phyloP scores from a whole-genome alignment of 805 yeast genomes.

The Barnettozyma botsteinii region DNA sequence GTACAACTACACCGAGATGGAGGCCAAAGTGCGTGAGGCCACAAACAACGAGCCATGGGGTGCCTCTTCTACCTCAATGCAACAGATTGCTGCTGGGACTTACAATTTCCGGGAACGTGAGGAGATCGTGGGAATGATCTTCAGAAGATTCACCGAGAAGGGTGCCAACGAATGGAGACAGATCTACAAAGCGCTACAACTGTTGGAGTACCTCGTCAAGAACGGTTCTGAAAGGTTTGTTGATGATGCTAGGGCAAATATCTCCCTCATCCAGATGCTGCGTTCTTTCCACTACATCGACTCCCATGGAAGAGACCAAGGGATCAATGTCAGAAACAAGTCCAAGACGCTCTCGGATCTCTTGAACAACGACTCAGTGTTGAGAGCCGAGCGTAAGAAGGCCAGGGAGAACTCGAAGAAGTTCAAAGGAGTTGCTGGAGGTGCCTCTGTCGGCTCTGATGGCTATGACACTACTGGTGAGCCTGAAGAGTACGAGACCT shows the following conservation, averaged over 20 bases:
- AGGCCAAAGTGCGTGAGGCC: conserved; percentile 93
- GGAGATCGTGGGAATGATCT: conserved; percentile 70
- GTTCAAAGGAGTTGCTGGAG: conserved; percentile 75
- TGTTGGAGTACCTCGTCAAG: conserved; percentile 84
- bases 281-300: conserved; percentile 92
- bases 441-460: conserved; percentile 31
- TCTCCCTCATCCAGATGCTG: conserved; percentile 77
- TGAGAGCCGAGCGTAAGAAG: conserved; percentile 82
- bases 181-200: conserved; percentile 88
- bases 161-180: conserved; percentile 97
- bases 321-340: conserved; percentile 88
- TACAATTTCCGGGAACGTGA: conserved; percentile 79
- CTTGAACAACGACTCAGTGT: conserved; percentile 67
- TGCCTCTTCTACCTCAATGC: conserved; percentile 85
- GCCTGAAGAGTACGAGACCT: conserved; percentile 39
- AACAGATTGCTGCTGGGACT: conserved; percentile 92
- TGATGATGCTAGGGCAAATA: conserved; percentile 86
- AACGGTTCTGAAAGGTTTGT: conserved; percentile 94
- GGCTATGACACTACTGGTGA: conserved; percentile 17
- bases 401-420: conserved; percentile 83
- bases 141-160: conserved; percentile 91
- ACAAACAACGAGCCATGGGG: conserved; percentile 99
- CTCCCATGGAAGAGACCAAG: conserved; percentile 92
- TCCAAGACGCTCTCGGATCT: conserved; percentile 69
- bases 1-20: conserved; percentile 93